Percentiles rank a stretch among this genome's conserved stretches.
Conservation (phyloP, 129 eudicot genomes). For the Smallanthus sonchifolius region DNA sequence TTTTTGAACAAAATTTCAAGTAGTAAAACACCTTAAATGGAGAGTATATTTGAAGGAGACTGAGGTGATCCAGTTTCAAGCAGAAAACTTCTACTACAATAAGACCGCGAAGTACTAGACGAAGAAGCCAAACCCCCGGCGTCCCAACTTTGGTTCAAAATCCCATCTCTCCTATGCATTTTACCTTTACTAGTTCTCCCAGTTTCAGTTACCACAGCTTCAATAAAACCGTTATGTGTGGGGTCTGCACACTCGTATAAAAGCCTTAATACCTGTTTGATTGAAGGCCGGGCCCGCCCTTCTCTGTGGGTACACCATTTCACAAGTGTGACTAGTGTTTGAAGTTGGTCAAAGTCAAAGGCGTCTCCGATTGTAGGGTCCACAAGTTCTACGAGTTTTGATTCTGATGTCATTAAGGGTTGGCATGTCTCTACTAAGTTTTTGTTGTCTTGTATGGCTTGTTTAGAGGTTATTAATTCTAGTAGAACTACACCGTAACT, state of each 20-base stretch:
- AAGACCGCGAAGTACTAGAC: conserved; percentile 76
- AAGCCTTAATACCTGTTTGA: conserved; percentile 87
- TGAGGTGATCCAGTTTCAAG: conserved; percentile 75
- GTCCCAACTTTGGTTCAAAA: conserved; percentile 49
- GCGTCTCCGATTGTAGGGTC: conserved; percentile 65
- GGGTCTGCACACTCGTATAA: conserved; percentile 83
- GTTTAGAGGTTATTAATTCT: conserved; percentile 70
- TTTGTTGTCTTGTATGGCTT: conserved; percentile 71
- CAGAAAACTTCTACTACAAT: conserved; percentile 83
- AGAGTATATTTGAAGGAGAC: conserved; percentile 56
- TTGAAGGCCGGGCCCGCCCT: conserved; percentile 74
- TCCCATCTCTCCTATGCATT: conserved; percentile 3
- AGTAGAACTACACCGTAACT: conserved; percentile 87
- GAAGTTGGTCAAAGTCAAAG: conserved; percentile 76
- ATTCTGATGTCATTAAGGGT: conserved; percentile 43
- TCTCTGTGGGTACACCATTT: conserved; percentile 90
- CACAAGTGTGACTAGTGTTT: conserved; percentile 49
- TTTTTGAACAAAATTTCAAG: not conserved
- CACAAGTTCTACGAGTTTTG: conserved; percentile 58
- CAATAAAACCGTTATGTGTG: conserved; percentile 71
- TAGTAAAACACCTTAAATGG: conserved; percentile 24
- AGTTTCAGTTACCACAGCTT: conserved; percentile 73
- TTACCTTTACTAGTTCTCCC: conserved; percentile 61
- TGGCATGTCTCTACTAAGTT: conserved; percentile 79
- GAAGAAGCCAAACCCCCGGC: conserved; percentile 75